Conservation (phyloP, 257 asterid species). For the Solanum dulcamara region DNA sequence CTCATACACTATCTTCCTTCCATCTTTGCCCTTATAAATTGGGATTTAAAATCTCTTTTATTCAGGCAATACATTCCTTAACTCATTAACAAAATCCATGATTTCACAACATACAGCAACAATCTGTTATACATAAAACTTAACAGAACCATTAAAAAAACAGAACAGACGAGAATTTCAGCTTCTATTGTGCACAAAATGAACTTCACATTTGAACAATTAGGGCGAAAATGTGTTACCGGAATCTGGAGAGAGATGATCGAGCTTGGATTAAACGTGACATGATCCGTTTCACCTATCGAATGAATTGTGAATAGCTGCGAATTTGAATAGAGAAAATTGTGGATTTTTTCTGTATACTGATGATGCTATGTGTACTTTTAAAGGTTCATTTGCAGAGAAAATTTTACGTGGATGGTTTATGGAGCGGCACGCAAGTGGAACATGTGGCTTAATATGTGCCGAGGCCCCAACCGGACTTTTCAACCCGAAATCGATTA, state of each 20-base stretch:
- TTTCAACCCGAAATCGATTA: neutral
- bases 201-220: neutral
- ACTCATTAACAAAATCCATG: neutral
- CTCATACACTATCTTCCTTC: neutral
- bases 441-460: slow-evolving; percentile 25
- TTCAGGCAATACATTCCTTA: neutral
- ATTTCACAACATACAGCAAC: neutral
- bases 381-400: neutral
- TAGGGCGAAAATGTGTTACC: slow-evolving; percentile 24
- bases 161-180: neutral
- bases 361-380: neutral
- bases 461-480: neutral
- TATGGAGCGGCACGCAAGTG: slow-evolving; percentile 1
- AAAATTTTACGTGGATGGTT: slow-evolving; percentile 16
- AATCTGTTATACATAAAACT: neutral
- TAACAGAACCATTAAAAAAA: neutral
- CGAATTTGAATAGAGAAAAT: neutral
- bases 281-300: slow-evolving; percentile 18
- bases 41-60: neutral
- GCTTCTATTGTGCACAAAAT: neutral
- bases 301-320: neutral
- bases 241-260: slow-evolving; percentile 30
- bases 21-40: neutral
- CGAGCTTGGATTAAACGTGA: slow-evolving; percentile 58
- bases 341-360: neutral